Percentiles rank a stretch among this genome's conserved stretches.
Conservation (phyloP, 768 basidiomycete genomes). For the Boletus pseudo-olivaceus region DNA sequence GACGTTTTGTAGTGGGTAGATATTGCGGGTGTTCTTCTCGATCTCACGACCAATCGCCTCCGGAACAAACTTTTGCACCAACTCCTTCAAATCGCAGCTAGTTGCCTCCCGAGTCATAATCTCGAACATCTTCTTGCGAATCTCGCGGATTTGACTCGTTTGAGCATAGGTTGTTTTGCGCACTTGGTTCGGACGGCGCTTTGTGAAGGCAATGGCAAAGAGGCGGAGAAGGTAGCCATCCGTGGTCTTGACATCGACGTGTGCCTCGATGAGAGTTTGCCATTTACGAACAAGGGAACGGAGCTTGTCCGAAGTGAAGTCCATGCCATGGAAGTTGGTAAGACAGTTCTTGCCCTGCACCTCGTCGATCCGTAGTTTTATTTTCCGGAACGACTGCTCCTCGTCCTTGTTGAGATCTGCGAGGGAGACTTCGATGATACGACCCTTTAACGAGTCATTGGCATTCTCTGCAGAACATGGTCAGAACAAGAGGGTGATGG, state of each 20-base stretch:
- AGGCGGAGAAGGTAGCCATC: conserved; percentile 99
- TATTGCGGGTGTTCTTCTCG: conserved; percentile 93
- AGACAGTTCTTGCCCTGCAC: conserved; percentile 98
- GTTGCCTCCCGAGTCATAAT: conserved; percentile 95
- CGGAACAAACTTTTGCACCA: conserved; percentile 98
- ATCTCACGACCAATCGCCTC: conserved; percentile 99
- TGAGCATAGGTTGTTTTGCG: conserved; percentile 99
- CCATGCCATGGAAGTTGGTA: conserved; percentile 99
- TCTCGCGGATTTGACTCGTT: conserved; percentile 91
- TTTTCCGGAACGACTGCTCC: conserved; percentile 99
- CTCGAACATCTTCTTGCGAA: conserved; percentile 99
- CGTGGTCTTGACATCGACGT: conserved; percentile 98
- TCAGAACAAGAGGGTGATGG: conserved; percentile 5
- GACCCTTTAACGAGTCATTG: conserved; percentile 96
- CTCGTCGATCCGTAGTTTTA: conserved; percentile 96
- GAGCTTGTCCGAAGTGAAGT: conserved; percentile 99
- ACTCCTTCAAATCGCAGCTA: conserved; percentile 94
- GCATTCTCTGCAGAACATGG: conserved; percentile 73
- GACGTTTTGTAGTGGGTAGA: conserved; percentile 99
- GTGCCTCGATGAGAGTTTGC: conserved; percentile 98
- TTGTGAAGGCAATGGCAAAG: conserved; percentile 98
- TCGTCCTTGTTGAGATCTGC: conserved; percentile 99
- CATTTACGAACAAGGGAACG: conserved; percentile 99
- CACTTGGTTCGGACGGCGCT: conserved; percentile 93
- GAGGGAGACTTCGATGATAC: conserved; percentile 93